Percentiles rank a stretch among this genome's conserved stretches.
phyloP scores from a whole-genome alignment of 2,329 filamentous ascomycete genomes.

The Celoporthe dispersa region DNA sequence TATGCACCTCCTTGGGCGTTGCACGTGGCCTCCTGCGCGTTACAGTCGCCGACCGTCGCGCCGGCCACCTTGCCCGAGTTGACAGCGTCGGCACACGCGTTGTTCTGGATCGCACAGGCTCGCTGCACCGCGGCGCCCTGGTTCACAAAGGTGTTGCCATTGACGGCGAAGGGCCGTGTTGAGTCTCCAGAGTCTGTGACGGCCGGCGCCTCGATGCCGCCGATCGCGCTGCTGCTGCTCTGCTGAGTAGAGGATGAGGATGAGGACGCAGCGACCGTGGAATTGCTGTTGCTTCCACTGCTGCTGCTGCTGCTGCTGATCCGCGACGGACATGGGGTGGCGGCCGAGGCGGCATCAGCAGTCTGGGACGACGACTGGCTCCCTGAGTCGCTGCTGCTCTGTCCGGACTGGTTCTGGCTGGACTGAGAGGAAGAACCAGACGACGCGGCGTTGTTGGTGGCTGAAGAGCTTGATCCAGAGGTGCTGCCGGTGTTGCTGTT shows the following conservation, averaged over 20 bases:
- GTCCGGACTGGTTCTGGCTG: neutral
- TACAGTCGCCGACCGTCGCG: slow-evolving; percentile 55
- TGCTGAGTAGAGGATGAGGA: slow-evolving; percentile 9
- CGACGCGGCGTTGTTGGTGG: slow-evolving; percentile 18
- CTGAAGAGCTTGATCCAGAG: slow-evolving; percentile 35
- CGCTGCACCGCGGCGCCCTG: slow-evolving; percentile 60
- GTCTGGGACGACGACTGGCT: neutral
- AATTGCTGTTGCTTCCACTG: slow-evolving; percentile 15
- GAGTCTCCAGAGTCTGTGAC: slow-evolving; percentile 53
- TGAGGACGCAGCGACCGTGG: slow-evolving; percentile 12
- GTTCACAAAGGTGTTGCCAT: slow-evolving; percentile 62
- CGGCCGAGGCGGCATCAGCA: neutral
- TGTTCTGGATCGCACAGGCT: slow-evolving; percentile 67
- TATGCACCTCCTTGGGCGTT: slow-evolving; percentile 41
- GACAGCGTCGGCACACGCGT: slow-evolving; percentile 60
- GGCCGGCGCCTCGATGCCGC: slow-evolving; percentile 55
- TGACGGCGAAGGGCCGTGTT: slow-evolving; percentile 59
- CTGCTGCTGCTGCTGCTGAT: slow-evolving; percentile 8
- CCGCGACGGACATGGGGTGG: neutral
- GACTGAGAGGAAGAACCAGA: neutral
- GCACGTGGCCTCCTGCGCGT: slow-evolving; percentile 55
- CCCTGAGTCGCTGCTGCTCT: slow-evolving; percentile 8
- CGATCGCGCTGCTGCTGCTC: slow-evolving; percentile 46
- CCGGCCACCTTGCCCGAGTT: slow-evolving; percentile 53
- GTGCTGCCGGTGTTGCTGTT: slow-evolving; percentile 37